phyloP scores from a whole-genome alignment of 495 filamentous ascomycete species.

The Aspergillus egyptiacus region DNA sequence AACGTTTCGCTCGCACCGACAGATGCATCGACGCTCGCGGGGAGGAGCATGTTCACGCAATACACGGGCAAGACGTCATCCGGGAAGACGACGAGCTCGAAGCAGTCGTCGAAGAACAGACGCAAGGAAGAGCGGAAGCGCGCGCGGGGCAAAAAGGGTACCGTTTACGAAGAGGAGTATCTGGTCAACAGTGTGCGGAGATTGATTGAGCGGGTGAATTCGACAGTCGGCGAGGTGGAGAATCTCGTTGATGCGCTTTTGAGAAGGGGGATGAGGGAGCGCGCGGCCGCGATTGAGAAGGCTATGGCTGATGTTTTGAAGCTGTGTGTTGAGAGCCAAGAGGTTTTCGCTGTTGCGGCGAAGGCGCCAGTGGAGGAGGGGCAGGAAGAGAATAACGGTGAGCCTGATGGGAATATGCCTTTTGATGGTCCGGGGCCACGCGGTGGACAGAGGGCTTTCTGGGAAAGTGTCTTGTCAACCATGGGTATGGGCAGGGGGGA shows the following conservation, averaged over 20 bases:
- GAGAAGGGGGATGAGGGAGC: constrained; percentile 78
- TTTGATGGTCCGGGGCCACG: constrained; percentile 25
- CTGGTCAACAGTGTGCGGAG: constrained; percentile 80
- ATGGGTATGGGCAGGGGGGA: constrained; percentile 19
- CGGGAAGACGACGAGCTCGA: constrained; percentile 62
- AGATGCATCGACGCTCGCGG: constrained; percentile 67
- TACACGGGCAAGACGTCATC: constrained; percentile 79
- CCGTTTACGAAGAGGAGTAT: constrained; percentile 96
- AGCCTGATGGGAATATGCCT: background rate
- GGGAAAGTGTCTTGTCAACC: constrained; percentile 35
- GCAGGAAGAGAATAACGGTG: constrained; percentile 5
- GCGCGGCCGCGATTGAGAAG: constrained; percentile 69
- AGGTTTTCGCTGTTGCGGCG: constrained; percentile 53
- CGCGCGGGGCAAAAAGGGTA: constrained; percentile 89
- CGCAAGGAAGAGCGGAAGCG: constrained; percentile 89
- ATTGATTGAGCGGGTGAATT: constrained; percentile 78
- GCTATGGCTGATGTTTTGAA: constrained; percentile 65
- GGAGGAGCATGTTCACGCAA: constrained; percentile 74
- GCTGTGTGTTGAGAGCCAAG: constrained; percentile 55
- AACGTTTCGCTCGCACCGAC: constrained; percentile 87
- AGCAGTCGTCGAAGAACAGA: constrained; percentile 77
- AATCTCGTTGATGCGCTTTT: constrained; percentile 67
- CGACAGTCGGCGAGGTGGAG: constrained; percentile 58
- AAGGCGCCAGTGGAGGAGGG: constrained; percentile 10
- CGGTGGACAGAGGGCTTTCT: constrained; percentile 35